Percentiles rank a stretch among this genome's conserved stretches.
phyloP scores from a whole-genome alignment of 495 filamentous ascomycete genomes.

The Immersiella caudata region DNA sequence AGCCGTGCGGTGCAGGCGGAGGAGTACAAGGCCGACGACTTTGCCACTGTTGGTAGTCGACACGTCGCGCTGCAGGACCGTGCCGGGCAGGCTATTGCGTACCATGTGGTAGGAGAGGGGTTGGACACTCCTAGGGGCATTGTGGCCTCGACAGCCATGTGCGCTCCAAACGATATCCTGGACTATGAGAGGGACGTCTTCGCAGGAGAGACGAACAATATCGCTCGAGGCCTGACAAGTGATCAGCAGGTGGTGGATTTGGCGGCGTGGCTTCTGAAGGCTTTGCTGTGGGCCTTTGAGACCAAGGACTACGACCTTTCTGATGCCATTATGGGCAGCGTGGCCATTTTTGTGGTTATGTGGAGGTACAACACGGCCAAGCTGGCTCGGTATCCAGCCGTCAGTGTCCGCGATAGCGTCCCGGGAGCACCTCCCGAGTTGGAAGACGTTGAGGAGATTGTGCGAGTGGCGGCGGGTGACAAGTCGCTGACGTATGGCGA shows the following conservation, averaged over 20 bases:
- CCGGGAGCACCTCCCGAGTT: too few species aligned
- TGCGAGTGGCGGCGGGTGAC: too few species aligned
- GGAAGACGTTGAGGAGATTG: too few species aligned
- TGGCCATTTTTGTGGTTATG: background rate
- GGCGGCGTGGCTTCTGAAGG: background rate
- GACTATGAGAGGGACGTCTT: slow-evolving; percentile 9
- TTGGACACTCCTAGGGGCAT: background rate
- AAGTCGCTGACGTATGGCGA: too few species aligned
- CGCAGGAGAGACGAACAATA: slow-evolving; percentile 3
- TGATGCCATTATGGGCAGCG: background rate
- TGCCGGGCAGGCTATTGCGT: background rate
- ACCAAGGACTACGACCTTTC: background rate
- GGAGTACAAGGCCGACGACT: slow-evolving; percentile 6
- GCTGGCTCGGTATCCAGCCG: background rate
- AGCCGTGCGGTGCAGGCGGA: background rate
- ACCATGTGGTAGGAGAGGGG: background rate
- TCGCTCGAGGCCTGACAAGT: slow-evolving; percentile 2
- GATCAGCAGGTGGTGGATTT: background rate
- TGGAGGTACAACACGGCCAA: slow-evolving; percentile 4
- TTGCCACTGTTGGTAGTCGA: background rate
- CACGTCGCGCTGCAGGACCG: slow-evolving; percentile 6
- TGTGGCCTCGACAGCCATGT: background rate
- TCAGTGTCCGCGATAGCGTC: background rate
- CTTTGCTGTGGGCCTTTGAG: background rate
- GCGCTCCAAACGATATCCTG: slow-evolving; percentile 7